Percentiles rank a stretch among this genome's conserved stretches.
These are phyloP conservation scores for Prunus davidiana DNA, from an alignment of 306 rosid species.

Conservation along the genomic window DNA sequence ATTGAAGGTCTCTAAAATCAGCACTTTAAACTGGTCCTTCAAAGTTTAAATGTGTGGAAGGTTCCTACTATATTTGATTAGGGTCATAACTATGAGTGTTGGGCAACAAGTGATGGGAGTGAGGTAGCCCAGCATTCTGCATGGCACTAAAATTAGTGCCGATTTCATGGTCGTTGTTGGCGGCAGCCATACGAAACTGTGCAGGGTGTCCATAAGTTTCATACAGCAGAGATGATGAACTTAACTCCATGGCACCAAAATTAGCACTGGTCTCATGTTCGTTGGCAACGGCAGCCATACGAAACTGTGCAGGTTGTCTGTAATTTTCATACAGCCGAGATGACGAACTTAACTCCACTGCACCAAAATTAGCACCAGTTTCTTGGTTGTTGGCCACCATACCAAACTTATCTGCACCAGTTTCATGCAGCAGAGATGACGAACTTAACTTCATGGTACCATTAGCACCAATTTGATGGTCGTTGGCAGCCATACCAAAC, in stretches of 20 bases:
- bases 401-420: background rate
- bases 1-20: background rate
- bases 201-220: background rate
- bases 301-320: too few relatives aligned
- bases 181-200: background rate
- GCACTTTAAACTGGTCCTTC: background rate
- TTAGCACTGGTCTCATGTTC: too few relatives aligned
- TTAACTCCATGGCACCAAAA: too few relatives aligned
- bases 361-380: background rate
- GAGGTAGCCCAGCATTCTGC: background rate
- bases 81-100: background rate
- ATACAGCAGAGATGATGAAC: background rate
- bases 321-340: too few relatives aligned
- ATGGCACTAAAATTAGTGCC: background rate
- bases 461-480: background rate
- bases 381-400: background rate
- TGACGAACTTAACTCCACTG: too few relatives aligned
- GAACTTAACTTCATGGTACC: background rate
- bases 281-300: too few relatives aligned
- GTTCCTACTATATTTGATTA: background rate
- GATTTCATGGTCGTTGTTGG: background rate
- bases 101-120: background rate
- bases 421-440: background rate
- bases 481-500: background rate
- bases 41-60: background rate